phyloP scores from a whole-genome alignment of 2,329 filamentous ascomycete genomes.

The Hymenoscyphus fraxineus region DNA sequence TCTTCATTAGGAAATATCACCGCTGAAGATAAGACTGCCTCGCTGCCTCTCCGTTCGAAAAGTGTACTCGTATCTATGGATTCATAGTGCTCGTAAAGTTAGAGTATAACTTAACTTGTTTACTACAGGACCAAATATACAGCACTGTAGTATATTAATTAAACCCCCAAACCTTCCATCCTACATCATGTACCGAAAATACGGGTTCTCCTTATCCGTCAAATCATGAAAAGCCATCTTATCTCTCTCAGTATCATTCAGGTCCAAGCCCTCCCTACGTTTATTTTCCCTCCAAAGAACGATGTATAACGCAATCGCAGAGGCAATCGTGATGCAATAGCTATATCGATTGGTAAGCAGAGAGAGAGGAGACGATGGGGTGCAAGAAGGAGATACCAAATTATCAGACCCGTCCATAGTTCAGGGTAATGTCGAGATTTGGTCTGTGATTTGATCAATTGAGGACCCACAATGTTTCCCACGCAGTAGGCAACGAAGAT shows the following conservation, averaged over 20 bases:
- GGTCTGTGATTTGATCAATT: slow-evolving; percentile 64
- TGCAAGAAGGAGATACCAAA: slow-evolving; percentile 41
- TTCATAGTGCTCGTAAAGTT: too few species aligned
- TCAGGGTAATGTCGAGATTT: slow-evolving; percentile 65
- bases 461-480: slow-evolving; percentile 72
- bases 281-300: slow-evolving; percentile 58
- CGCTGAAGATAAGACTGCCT: too few species aligned
- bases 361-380: neutral
- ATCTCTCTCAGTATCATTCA: slow-evolving; percentile 59
- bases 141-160: neutral
- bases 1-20: too few species aligned
- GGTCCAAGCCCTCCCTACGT: slow-evolving; percentile 43
- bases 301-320: slow-evolving; percentile 53
- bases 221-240: slow-evolving; percentile 64
- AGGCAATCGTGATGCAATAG: slow-evolving; percentile 64
- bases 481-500: slow-evolving; percentile 75
- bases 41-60: too few species aligned
- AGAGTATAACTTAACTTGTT: too few species aligned
- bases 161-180: neutral
- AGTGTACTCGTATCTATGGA: too few species aligned
- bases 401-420: slow-evolving; percentile 66
- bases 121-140: neutral
- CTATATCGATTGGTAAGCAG: slow-evolving; percentile 36
- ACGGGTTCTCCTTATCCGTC: slow-evolving; percentile 65
- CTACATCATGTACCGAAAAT: slow-evolving; percentile 54